Base-by-base conservation (phyloP, 345 rosid species). In the Leavenworthia alabamica region DNA sequence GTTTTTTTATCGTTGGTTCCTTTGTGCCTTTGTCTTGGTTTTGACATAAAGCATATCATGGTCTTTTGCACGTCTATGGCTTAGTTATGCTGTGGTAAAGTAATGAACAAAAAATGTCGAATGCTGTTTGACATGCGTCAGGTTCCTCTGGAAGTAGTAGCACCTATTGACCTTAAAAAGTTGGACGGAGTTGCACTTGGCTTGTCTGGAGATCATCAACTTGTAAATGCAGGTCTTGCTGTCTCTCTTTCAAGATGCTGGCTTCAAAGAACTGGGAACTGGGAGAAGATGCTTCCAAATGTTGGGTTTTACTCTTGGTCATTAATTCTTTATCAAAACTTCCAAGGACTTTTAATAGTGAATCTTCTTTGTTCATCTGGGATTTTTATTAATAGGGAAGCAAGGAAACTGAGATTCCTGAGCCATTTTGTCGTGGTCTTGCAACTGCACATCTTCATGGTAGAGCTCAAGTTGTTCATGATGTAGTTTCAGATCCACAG, bases 171-270 rank as follows among this genome's bases (percentile, higher is more conserved):
- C 62, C 42, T 22, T 69, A 61, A 66, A 62, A 72, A 52, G 58
- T 71, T 80, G 73, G 70, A 78, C 5, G 86, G 94, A 29, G 43
- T 75, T 37, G 47, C 73, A 23, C 93, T 88, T 73, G 56, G 97
- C 62, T 75, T 90, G 64, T 79, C 89, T 32, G 97, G 97, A 46
- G 89, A 83, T 68, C 96, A 90, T 72, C 96, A 90, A 77, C 73
- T 81, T 53, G 73, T 73, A 59, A 90, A 90, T 47, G 97, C 94
- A 42, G 90, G 89, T 62, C 97, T 87, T 75, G 97, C 97, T 55
- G 80, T 87, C 73, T 78, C 96, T 61, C 85, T 90, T 45, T 85
- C 89, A 63, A 75, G 76, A 68, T 78, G 79, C 71, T 90, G 97
- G 97, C 90, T 90, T 76, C 83, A 74, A 60, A 87, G 83, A 68